Base-by-base conservation (phyloP, 108 stramenopile species). In the Fragilariopsis cylindrus region DNA sequence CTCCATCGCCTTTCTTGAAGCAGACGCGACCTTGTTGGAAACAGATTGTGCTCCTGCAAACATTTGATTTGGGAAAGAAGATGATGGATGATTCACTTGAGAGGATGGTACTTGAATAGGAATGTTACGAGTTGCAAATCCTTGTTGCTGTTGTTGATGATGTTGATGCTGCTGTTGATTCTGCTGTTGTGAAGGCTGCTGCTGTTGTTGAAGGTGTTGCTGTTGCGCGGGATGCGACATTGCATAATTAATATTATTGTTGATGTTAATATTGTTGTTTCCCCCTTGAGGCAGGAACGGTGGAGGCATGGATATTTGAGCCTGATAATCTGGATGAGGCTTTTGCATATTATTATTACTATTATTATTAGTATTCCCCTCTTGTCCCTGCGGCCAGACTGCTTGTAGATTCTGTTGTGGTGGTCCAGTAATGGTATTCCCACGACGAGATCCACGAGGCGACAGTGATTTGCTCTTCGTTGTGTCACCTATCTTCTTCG, bases 281-380 rank as follows among this genome's bases (percentile, higher is more conserved):
- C 41, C 21, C 19, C 4, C 45, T 5, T 8, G 16, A 40, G 65
- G 48, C 1, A 8, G 16, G 30, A 41, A 79, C 4, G 73, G 79
- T 46, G 74, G 68, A 42, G 73, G 74, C 73, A 75, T 80, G 48
- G 73, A 47, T 5, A 60, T 53, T 46, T 55, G 55, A 6, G 49
- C 72, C 16, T 73, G 73, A 40, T 64, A 47, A 6, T 73, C 72
- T n/a, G 30, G 30, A 30, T 30, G 30, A 30, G 30, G 30, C 30
- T 30, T 30, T 30, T 62, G 60, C 21, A 12, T 11, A 2, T 2
- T 11, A 18, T 39, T 62, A 18, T 39, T 18, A 2, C 2, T 30
- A 30, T 30, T 30, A 21, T 0, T 55, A 45, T 54, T 21, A 9
- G 4, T 43, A 6, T 57, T 71, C 43, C 15, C n/a, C 7, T 63